Conservation (phyloP, 2,329 filamentous ascomycete species). For the Fusarium fracticaudum region DNA sequence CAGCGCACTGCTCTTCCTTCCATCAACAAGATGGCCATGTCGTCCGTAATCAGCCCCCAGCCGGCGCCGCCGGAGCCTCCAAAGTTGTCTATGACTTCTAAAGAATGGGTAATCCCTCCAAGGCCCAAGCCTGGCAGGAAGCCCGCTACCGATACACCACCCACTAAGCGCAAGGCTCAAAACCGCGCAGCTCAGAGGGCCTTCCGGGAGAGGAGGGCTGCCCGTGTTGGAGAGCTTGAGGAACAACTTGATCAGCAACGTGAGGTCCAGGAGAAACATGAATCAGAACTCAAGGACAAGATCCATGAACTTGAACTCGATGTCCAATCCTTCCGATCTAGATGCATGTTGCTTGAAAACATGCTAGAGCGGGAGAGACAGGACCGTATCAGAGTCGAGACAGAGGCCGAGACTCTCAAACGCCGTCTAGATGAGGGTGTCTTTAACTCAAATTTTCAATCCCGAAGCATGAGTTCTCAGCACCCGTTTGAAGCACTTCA, state of each 20-base stretch:
- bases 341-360: slow-evolving; percentile 70
- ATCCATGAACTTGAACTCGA: slow-evolving; percentile 70
- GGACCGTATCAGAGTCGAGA: slow-evolving; percentile 56
- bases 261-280: slow-evolving; percentile 64
- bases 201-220: slow-evolving; percentile 87
- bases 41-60: slow-evolving; percentile 56
- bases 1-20: slow-evolving; percentile 49
- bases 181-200: slow-evolving; percentile 92
- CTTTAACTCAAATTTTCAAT: slow-evolving; percentile 41
- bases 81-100: slow-evolving; percentile 74
- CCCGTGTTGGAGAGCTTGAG: slow-evolving; percentile 81
- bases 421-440: slow-evolving; percentile 44
- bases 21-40: slow-evolving; percentile 59
- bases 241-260: slow-evolving; percentile 71
- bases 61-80: slow-evolving; percentile 52
- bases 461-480: slow-evolving; percentile 42
- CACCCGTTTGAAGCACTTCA: slow-evolving; percentile 44
- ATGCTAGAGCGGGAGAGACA: slow-evolving; percentile 68
- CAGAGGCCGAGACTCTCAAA: slow-evolving; percentile 50
- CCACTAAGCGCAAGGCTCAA: slow-evolving; percentile 93
- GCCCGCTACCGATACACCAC: slow-evolving; percentile 90
- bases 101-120: slow-evolving; percentile 87
- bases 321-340: slow-evolving; percentile 70
- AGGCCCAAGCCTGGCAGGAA: slow-evolving; percentile 91
- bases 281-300: slow-evolving; percentile 66